Percentiles rank a stretch among this genome's conserved stretches.
Conservation (phyloP, 768 basidiomycete species). For the Sutorius australiensis region DNA sequence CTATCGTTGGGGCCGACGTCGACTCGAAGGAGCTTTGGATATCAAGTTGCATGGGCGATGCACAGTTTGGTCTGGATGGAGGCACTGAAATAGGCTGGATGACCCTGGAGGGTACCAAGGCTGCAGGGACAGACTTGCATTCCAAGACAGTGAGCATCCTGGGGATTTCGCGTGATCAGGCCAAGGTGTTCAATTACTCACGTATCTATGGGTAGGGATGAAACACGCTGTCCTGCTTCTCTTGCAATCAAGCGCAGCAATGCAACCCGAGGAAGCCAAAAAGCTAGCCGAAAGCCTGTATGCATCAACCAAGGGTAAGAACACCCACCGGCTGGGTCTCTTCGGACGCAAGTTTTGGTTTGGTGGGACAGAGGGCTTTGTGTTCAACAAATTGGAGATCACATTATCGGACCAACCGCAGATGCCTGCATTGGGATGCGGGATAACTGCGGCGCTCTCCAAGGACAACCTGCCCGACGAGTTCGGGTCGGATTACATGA, state of each 20-base stretch:
- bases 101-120: conserved; percentile 97
- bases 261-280: conserved; percentile 76
- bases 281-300: conserved; percentile 82
- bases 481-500: conserved; percentile 86
- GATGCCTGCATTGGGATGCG: conserved; percentile 92
- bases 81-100: conserved; percentile 99
- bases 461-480: conserved; percentile 80
- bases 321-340: conserved; percentile 68
- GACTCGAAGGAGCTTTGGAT: conserved; percentile 99
- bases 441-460: conserved; percentile 89
- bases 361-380: conserved; percentile 91
- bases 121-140: conserved; percentile 91
- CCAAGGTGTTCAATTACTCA: conserved; percentile 99
- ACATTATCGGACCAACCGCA: conserved; percentile 81
- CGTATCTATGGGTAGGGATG: conserved; percentile 98
- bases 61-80: conserved; percentile 95
- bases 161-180: conserved; percentile 89
- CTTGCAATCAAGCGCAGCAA: conserved; percentile 75
- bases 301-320: conserved; percentile 88
- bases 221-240: conserved; percentile 87
- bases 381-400: conserved; percentile 98
- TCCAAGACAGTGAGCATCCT: conserved; percentile 94
- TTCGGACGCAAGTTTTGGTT: conserved; percentile 92
- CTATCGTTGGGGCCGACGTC: conserved; percentile 96
- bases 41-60: conserved; percentile 96